These are phyloP conservation scores for Cicer arietinum DNA, from an alignment of 306 rosid genomes.

Conservation along the genomic window DNA sequence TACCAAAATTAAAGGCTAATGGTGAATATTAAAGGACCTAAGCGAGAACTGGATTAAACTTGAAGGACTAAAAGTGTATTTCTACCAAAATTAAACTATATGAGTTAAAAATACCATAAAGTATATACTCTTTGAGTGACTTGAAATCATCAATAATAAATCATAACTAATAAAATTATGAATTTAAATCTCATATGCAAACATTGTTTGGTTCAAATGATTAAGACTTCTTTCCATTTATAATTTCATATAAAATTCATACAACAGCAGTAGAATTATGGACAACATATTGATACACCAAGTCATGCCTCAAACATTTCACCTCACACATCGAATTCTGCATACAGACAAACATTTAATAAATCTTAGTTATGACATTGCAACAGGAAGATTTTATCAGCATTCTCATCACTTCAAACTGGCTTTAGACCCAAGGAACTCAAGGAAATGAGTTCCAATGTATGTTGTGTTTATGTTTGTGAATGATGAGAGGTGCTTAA, in stretches of 20 bases:
- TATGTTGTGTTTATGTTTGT: constrained; percentile 70
- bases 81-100: no score
- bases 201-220: constrained; percentile 7
- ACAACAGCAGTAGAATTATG: constrained; percentile 6
- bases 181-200: no score
- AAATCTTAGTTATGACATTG: constrained; percentile 38
- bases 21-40: no score
- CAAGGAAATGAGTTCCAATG: constrained; percentile 67
- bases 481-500: constrained; percentile 61
- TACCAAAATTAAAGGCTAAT: no score
- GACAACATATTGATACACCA: background rate
- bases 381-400: constrained; percentile 62
- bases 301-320: background rate
- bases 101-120: no score
- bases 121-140: no score
- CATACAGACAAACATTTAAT: background rate
- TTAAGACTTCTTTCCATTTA: constrained; percentile 5
- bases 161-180: no score
- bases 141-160: no score
- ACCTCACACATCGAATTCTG: background rate
- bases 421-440: constrained; percentile 66
- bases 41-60: no score
- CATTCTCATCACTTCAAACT: constrained; percentile 78
- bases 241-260: constrained; percentile 24
- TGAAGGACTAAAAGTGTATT: no score